phyloP scores from a whole-genome alignment of 208 protist species.

The Porcisia deanei region DNA sequence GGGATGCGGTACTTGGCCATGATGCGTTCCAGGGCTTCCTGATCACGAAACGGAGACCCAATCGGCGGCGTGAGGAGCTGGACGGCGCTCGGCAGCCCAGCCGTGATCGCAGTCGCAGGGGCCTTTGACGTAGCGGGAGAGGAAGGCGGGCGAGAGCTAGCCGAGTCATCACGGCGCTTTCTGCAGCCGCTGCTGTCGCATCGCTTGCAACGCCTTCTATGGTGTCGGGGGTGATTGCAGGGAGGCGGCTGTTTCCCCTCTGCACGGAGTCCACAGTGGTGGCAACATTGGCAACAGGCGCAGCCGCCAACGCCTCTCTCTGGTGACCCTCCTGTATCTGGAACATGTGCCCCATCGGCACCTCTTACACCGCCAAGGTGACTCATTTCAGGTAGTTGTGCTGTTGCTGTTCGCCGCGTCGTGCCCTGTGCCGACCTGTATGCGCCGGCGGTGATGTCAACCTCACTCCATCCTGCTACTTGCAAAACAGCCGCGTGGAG shows the following conservation, averaged over 20 bases:
- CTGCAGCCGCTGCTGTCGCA: not conserved
- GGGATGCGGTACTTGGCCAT: constrained; percentile 28
- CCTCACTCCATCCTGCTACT: constrained; percentile 41
- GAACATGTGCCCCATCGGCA: not conserved
- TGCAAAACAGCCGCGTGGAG: constrained; percentile 31
- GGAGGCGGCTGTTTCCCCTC: not conserved
- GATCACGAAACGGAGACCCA: constrained; percentile 37
- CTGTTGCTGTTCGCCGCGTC: constrained; percentile 15
- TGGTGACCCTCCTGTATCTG: not conserved
- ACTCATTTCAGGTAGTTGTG: constrained; percentile 16
- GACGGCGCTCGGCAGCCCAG: constrained; percentile 11
- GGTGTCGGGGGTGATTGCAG: not conserved
- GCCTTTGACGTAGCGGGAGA: not conserved
- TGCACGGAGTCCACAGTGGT: not conserved
- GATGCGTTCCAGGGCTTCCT: constrained; percentile 41
- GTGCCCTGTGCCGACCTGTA: constrained; percentile 16
- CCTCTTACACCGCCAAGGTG: not conserved
- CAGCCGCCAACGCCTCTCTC: not conserved
- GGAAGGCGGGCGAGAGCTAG: not conserved
- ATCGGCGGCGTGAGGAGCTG: constrained; percentile 5
- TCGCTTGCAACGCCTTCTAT: not conserved
- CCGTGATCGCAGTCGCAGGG: not conserved
- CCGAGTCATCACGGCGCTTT: not conserved
- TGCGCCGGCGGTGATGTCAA: constrained; percentile 61
- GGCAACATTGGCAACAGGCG: not conserved